Base-by-base conservation (phyloP, 495 filamentous ascomycete genomes). In the Daldinia concentrica region DNA sequence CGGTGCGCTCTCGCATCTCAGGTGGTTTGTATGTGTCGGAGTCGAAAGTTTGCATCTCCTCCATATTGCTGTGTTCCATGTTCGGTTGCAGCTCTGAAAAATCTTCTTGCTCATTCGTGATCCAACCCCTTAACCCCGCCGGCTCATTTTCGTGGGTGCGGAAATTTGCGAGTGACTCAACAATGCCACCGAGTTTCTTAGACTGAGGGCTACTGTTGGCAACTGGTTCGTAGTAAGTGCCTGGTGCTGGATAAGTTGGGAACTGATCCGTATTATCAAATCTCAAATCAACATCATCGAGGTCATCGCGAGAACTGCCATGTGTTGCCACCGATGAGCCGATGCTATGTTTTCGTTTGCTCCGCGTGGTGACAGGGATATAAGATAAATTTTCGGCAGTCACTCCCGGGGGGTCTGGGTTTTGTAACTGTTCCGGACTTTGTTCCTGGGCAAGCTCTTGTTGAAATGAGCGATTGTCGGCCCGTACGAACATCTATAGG, bases 401-500 rank as follows among this genome's bases (percentile, higher is more conserved):
- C 39, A 77, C 5, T 36, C 48, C 64, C 15, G 51, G 37, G 29
- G 29, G 17, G 12, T 39, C 54, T 8, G 17, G 22, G 8, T 70
- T 36, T 11, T 70, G 51, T 15, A 36, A 50, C 17, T 62, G 50
- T 29, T 72, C 64, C 14, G 68, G 58, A 36, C 19, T 39, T 41
- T 62, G 66, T 66, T 77, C 77, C 57, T 82, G 74, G 9, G 68
- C 58, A 11, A 83, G 69, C 66, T 86, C 83, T 51, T 82, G 76
- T 43, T 79, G 78, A 62, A 85, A 84, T 15, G 74, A 74, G 7
- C 77, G 76, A 54, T 85, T 86, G 55, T 86, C 83, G 58, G 77
- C 74, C 48, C 72, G 76, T 27, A 83, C 75, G 66, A 86, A 86
- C 51, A 76, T 72, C 74, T 77, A 51, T 4, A 14, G 36, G 62